phyloP scores from a whole-genome alignment of 495 filamentous ascomycete species.

The Tuber borchii region DNA sequence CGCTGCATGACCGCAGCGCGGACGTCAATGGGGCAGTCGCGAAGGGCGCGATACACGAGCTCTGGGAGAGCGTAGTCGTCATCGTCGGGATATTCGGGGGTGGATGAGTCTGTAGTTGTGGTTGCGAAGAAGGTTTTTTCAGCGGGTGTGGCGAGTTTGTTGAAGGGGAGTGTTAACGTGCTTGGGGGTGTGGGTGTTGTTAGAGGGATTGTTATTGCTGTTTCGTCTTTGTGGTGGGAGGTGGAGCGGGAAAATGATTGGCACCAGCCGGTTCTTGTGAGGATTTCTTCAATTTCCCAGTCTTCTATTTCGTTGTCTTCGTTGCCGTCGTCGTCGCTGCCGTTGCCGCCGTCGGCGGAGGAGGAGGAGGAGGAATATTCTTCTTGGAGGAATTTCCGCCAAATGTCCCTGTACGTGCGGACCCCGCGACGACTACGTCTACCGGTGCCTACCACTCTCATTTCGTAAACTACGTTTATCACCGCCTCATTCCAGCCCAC shows the following conservation, averaged over 20 bases:
- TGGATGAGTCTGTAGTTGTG: slow-evolving; percentile 42
- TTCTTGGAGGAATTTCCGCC: slow-evolving; percentile 22
- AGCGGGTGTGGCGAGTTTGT: slow-evolving; percentile 61
- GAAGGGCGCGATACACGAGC: slow-evolving; percentile 68
- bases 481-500: slow-evolving; percentile 86
- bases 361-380: slow-evolving; percentile 8
- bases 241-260: background rate
- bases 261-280: slow-evolving; percentile 38
- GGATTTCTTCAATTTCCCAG: slow-evolving; percentile 43
- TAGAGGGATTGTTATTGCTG: slow-evolving; percentile 49
- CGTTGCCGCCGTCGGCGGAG: background rate
- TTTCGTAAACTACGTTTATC: slow-evolving; percentile 78
- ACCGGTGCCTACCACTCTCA: slow-evolving; percentile 58
- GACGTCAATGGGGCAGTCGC: slow-evolving; percentile 70
- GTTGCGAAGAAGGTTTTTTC: slow-evolving; percentile 66
- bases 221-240: slow-evolving; percentile 29
- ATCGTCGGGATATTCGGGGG: slow-evolving; percentile 61
- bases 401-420: slow-evolving; percentile 55
- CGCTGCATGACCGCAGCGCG: slow-evolving; percentile 81
- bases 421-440: slow-evolving; percentile 66
- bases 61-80: slow-evolving; percentile 69
- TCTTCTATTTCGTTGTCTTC: slow-evolving; percentile 27
- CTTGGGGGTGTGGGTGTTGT: slow-evolving; percentile 47
- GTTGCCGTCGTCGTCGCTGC: slow-evolving; percentile 14
- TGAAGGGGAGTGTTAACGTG: slow-evolving; percentile 59